Conservation (phyloP, 805 yeast species). For the Candida yuanshanica region DNA sequence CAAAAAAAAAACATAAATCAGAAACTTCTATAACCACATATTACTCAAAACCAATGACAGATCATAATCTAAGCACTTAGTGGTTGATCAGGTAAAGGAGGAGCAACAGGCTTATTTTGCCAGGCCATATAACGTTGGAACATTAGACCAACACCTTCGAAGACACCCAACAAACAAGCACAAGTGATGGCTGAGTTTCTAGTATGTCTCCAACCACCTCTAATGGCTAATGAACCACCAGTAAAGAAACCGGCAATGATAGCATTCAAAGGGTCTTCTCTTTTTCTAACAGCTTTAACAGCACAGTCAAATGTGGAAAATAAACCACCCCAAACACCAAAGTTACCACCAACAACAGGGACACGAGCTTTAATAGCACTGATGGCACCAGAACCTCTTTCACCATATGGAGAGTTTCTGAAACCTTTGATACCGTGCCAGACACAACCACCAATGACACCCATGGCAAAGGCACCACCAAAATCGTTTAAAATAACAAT, state of each 20-base stretch:
- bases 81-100: slow-evolving; percentile 43
- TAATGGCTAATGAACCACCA: slow-evolving; percentile 95
- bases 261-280: slow-evolving; percentile 98
- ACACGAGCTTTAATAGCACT: slow-evolving; percentile 93
- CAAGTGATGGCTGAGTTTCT: slow-evolving; percentile 96
- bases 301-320: slow-evolving; percentile 94
- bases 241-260: slow-evolving; percentile 96
- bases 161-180: slow-evolving; percentile 92
- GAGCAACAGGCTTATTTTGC: slow-evolving; percentile 69
- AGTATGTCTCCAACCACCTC: slow-evolving; percentile 98
- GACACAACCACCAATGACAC: slow-evolving; percentile 95
- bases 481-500: slow-evolving; percentile 92
- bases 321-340: slow-evolving; percentile 99
- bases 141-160: slow-evolving; percentile 98
- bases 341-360: slow-evolving; percentile 97
- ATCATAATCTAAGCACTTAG: slow-evolving; percentile 9
- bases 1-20: not conserved
- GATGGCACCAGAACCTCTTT: slow-evolving; percentile 83
- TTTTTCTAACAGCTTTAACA: slow-evolving; percentile 90
- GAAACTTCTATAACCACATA: not conserved
- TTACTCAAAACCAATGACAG: not conserved
- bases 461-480: slow-evolving; percentile 99
- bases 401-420: slow-evolving; percentile 96
- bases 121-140: slow-evolving; percentile 85
- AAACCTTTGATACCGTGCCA: slow-evolving; percentile 99